Base-by-base conservation (phyloP, 371 early-diverging fungal genomes). In the Rozella allomycis region DNA sequence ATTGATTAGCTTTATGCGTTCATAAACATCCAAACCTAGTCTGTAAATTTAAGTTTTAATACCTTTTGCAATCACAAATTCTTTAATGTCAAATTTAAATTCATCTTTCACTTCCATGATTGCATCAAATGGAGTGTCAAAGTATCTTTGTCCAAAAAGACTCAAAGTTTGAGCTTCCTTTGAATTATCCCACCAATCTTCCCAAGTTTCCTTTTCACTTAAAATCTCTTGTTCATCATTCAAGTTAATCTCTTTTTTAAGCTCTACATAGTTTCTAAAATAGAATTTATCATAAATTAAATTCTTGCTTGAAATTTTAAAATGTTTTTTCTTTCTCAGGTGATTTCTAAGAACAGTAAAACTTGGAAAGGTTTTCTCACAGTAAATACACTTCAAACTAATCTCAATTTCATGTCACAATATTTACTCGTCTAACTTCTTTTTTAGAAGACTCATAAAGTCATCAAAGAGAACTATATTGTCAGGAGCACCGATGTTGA, bases 251-350 rank as follows among this genome's bases (percentile, higher is more conserved):
- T n/a, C n/a, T n/a, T n/a, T n/a, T n/a, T n/a, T n/a, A n/a, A n/a
- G n/a, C n/a, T n/a, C n/a, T n/a, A 76, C 40, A 38, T 86, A 88
- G 44, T 91, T 91, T 46, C 85, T 72, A n/a, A 91, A 70, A 45
- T 87, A 93, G 50, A 81, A 90, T 21, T 77, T 69, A 49, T 93
- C 93, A 34, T 90, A 93, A 21, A 73, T 60, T 36, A 73, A 67
- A 50, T 87, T 87, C 26, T 70, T 69, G 14, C 85, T 60, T 35
- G 74, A 74, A 50, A 90, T 82, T 58, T 80, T 79, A 55, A 88
- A 88, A 50, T 88, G 90, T 63, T 84, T 87, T 75, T 91, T 93
- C 60, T 93, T 93, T 43, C 88, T 74, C 88, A 93, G 86, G 40
- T 93, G 93, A 49, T 82, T 80, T 34, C 90, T 72, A 33, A 93